These are phyloP conservation scores for Suillus brevipes DNA, from an alignment of 768 basidiomycete species.

Conservation along the genomic window DNA sequence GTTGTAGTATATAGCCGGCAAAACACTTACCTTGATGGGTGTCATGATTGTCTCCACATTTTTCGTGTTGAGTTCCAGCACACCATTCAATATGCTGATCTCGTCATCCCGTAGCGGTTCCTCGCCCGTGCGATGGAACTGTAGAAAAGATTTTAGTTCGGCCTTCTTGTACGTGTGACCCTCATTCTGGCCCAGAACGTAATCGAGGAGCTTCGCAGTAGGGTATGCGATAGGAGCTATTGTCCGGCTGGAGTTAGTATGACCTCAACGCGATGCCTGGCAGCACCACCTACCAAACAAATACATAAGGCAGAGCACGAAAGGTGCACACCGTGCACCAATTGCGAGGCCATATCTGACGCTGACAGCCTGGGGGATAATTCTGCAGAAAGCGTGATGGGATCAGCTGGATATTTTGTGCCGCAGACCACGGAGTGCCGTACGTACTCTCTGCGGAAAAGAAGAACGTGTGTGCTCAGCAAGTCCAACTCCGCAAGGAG, in stretches of 20 bases:
- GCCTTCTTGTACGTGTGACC: conserved; percentile 81
- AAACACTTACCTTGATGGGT: conserved; percentile 54
- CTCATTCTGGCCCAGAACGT: conserved; percentile 73
- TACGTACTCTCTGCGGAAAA: conserved; percentile 38
- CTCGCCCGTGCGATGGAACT: conserved; percentile 75
- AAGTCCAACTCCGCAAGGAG: neutral
- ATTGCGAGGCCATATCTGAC: conserved; percentile 77
- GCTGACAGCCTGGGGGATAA: conserved; percentile 75
- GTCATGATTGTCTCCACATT: conserved; percentile 82
- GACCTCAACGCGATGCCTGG: neutral
- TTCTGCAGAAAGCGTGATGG: conserved; percentile 34
- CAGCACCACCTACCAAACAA: conserved; percentile 38
- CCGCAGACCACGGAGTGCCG: neutral
- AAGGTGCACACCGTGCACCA: conserved; percentile 74
- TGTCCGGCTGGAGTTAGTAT: neutral
- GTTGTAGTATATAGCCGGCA: conserved; percentile 17
- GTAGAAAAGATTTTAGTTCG: conserved; percentile 74
- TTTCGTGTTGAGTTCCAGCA: conserved; percentile 75
- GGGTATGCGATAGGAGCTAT: conserved; percentile 78
- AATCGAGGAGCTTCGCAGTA: conserved; percentile 73
- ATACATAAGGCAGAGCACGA: conserved; percentile 76
- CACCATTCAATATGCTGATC: conserved; percentile 78
- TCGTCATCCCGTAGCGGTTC: conserved; percentile 79
- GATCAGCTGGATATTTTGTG: neutral
- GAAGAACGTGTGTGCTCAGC: neutral